Base-by-base conservation (phyloP, 257 asterid species). In the Nicotiana obtusifolia region DNA sequence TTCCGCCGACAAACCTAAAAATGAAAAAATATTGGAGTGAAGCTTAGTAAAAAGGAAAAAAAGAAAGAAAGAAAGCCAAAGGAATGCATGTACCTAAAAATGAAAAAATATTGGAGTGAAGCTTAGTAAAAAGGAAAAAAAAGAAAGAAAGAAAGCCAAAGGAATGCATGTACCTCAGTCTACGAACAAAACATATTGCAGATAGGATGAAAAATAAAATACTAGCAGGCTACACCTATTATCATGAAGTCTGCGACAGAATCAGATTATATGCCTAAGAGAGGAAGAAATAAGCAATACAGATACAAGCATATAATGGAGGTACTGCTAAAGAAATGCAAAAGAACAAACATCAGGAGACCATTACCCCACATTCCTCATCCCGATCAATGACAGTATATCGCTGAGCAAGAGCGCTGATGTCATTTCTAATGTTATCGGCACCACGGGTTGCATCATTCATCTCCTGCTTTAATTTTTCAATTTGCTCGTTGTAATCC, bases 371-470 rank as follows among this genome's bases (percentile, higher is more conserved):
- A 85, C 99, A 96, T 83, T 91, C 98, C 86, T 96, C 99, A 65
- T 91, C 97, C 68, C 91, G 90, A 85, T 91, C 91, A 80, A 96
- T 89, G 85, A 96, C 87, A 81, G 98, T 91, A 87, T 90, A 96
- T 82, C 99, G 89, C 76, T 96, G 98, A 64, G 97, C 93, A 82
- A 94, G 98, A 52, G 98, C 93, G 83, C 92, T 94, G 31, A 96
- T 96, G 86, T 96, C 99, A 82, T 88, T 94, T 87, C 99, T 88
- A 86, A 96, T 96, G 87, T 93, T 94, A 90, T 96, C 99, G 24
- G 98, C 99, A 22, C 99, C 97, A 75, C 86, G 93, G 0, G 98
- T 96, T 82, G 99, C 97, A 90, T 94, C 99, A 86, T 94, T 94
- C 98, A 96, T 96, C 94, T 94, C 98, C 88, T 93, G 93, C 86